Evolutionary conservation across 2,329 filamentous ascomycete species (phyloP).

Genomic region (Aspergillus unguis): DNA sequence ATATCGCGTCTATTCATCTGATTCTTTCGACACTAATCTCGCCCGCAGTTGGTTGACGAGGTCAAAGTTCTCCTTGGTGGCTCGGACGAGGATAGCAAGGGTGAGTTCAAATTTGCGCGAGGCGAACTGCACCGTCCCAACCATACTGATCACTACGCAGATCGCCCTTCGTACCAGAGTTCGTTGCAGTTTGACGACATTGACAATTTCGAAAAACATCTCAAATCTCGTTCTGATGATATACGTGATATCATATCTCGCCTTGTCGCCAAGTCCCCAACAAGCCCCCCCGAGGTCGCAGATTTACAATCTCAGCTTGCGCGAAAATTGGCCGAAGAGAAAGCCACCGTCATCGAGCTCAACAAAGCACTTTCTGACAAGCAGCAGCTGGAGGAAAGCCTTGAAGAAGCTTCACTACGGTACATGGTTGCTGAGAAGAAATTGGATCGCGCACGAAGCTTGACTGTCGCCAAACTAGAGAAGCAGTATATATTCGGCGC

Average conservation of each 20-base stretch:
- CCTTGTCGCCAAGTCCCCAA: slow-evolving; percentile 54
- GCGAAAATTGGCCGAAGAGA: slow-evolving; percentile 73
- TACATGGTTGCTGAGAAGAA: slow-evolving; percentile 97
- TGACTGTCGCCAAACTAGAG: slow-evolving; percentile 87
- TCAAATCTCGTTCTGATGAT: slow-evolving; percentile 69
- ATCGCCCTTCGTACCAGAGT: slow-evolving; percentile 45
- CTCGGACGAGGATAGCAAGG: slow-evolving; percentile 27
- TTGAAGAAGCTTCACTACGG: slow-evolving; percentile 82
- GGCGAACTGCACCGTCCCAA: not conserved
- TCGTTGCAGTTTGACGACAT: slow-evolving; percentile 55
- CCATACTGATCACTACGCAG: slow-evolving; percentile 11
- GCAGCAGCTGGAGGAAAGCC: slow-evolving; percentile 76
- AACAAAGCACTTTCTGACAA: slow-evolving; percentile 75
- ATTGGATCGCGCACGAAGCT: slow-evolving; percentile 81
- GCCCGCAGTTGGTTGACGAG: slow-evolving; percentile 44
- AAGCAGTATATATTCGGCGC: slow-evolving; percentile 76
- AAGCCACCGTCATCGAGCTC: slow-evolving; percentile 71
- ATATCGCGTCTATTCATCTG: not conserved
- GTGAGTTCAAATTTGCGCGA: slow-evolving; percentile 18
- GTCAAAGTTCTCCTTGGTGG: slow-evolving; percentile 42
- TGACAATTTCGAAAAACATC: slow-evolving; percentile 70
- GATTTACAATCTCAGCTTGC: slow-evolving; percentile 73
- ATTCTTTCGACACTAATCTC: slow-evolving; percentile 15
- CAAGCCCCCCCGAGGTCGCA: slow-evolving; percentile 63
- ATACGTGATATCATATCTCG: slow-evolving; percentile 72